Percentiles rank a stretch among this genome's conserved stretches.
These are phyloP conservation scores for Paraphaeosphaeria sporulosa DNA, from an alignment of 2,329 filamentous ascomycete genomes.

Conservation along the genomic window DNA sequence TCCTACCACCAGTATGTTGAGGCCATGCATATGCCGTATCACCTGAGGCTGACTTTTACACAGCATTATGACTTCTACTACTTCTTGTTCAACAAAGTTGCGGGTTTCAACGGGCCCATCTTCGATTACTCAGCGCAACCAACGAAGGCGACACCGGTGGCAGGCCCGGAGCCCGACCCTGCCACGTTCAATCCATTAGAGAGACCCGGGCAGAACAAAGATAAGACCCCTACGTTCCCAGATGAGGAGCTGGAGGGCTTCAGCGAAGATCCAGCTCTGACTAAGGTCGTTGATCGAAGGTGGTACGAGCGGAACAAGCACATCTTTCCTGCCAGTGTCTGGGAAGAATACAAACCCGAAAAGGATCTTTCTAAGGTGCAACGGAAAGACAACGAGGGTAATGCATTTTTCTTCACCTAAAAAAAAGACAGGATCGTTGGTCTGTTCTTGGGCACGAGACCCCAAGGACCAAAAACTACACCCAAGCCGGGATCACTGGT, in stretches of 20 bases:
- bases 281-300: slow-evolving; percentile 92
- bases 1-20: slow-evolving; percentile 82
- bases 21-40: background rate
- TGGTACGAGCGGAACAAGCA: slow-evolving; percentile 99
- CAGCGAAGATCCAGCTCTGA: slow-evolving; percentile 77
- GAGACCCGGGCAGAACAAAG: slow-evolving; percentile 44
- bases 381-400: slow-evolving; percentile 84
- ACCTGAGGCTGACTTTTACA: slow-evolving; percentile 21
- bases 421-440: background rate
- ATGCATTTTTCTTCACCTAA: slow-evolving; percentile 77
- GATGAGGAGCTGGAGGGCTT: slow-evolving; percentile 71
- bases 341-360: slow-evolving; percentile 93
- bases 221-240: slow-evolving; percentile 51
- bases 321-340: slow-evolving; percentile 94
- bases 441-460: slow-evolving; percentile 5
- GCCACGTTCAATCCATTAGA: slow-evolving; percentile 53
- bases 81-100: slow-evolving; percentile 88
- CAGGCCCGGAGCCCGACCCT: slow-evolving; percentile 26
- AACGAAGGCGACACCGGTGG: slow-evolving; percentile 50
- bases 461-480: no score
- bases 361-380: slow-evolving; percentile 82
- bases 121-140: slow-evolving; percentile 75
- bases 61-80: slow-evolving; percentile 98
- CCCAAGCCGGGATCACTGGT: no score
- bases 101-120: slow-evolving; percentile 75